These are phyloP conservation scores for Boletales sp. DNA, from an alignment of 768 basidiomycete species.

Conservation along the genomic window DNA sequence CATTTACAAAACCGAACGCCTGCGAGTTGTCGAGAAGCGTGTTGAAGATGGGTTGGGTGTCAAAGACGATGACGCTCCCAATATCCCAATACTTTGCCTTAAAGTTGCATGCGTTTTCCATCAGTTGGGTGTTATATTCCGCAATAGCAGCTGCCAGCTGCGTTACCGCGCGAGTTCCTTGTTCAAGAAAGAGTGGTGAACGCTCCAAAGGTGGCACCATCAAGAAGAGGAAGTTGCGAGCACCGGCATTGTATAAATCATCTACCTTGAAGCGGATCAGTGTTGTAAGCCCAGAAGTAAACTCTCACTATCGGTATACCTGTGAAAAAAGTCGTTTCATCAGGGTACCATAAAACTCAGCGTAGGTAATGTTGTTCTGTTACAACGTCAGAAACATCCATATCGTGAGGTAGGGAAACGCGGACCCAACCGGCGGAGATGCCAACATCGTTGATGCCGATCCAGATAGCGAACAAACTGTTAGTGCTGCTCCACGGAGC, in stretches of 20 bases:
- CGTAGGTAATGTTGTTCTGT: constrained; percentile 23
- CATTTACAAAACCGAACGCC: constrained; percentile 54
- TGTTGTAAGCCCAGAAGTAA: not conserved
- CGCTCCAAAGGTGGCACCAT: constrained; percentile 60
- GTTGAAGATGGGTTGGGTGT: constrained; percentile 58
- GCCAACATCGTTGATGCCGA: constrained; percentile 65
- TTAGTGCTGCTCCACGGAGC: constrained; percentile 57
- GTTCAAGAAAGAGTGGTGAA: constrained; percentile 48
- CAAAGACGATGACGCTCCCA: constrained; percentile 46
- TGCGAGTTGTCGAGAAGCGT: constrained; percentile 49
- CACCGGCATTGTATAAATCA: constrained; percentile 38
- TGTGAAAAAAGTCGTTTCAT: constrained; percentile 28
- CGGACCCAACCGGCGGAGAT: constrained; percentile 16
- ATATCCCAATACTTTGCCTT: constrained; percentile 39
- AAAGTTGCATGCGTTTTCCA: constrained; percentile 37
- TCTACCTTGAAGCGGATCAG: constrained; percentile 11
- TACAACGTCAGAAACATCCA: not conserved
- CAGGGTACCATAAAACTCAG: constrained; percentile 22
- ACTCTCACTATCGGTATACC: constrained; percentile 2
- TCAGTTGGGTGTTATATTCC: constrained; percentile 51
- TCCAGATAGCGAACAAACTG: constrained; percentile 63
- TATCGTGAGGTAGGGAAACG: not conserved
- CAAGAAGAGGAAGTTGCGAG: constrained; percentile 59
- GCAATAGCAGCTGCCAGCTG: constrained; percentile 35
- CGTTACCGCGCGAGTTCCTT: constrained; percentile 28